These are phyloP conservation scores for Hawksworthiomyces lignivorus DNA, from an alignment of 2,329 filamentous ascomycete genomes.

Conservation along the genomic window DNA sequence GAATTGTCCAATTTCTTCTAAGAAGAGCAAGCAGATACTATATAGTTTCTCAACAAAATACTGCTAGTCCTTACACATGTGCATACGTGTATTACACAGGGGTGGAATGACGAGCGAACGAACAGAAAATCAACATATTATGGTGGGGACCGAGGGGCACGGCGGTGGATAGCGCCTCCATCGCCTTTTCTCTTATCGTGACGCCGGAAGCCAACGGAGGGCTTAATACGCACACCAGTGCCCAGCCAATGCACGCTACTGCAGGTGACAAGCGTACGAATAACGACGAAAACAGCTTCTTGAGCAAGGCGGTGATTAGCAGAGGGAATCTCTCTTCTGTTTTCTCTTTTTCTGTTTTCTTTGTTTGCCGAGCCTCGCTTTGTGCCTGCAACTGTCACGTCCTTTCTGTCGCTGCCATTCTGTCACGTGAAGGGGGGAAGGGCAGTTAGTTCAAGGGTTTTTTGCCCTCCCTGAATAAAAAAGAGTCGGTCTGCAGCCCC, in stretches of 20 bases:
- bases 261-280: no score
- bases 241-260: constrained; percentile 4
- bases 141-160: constrained; percentile 6
- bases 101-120: constrained; percentile 4
- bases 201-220: constrained; percentile 4
- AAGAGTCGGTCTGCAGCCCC: no score
- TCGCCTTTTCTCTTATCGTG: constrained; percentile 4
- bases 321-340: not conserved
- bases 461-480: no score
- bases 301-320: not conserved
- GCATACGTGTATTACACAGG: no score
- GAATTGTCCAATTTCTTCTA: no score
- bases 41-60: not conserved
- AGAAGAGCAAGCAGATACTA: not conserved
- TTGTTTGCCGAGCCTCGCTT: constrained; percentile 1
- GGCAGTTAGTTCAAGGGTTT: no score
- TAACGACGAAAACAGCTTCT: not conserved
- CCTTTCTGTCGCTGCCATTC: no score
- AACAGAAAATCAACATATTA: constrained; percentile 1
- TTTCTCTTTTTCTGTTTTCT: not conserved
- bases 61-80: no score
- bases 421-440: no score
- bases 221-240: not conserved
- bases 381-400: not conserved
- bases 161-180: not conserved